These are phyloP conservation scores for Dimocarpus longan DNA, from an alignment of 345 rosid genomes.

Conservation along the genomic window DNA sequence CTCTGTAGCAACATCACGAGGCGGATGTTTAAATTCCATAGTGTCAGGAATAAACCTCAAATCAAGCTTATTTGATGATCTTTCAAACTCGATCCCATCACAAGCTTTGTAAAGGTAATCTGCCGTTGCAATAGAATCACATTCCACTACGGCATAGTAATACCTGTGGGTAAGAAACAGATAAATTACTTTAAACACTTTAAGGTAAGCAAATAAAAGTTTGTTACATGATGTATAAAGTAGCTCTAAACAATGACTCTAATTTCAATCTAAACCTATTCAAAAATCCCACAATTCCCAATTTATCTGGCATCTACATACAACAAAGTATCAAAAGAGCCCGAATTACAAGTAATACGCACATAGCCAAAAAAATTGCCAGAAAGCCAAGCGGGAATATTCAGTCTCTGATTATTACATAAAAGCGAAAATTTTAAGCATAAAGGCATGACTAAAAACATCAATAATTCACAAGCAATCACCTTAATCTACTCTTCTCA, in stretches of 20 bases:
- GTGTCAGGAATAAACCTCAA: constrained; percentile 91
- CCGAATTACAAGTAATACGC: background rate
- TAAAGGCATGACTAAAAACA: background rate
- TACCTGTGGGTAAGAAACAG: constrained; percentile 49
- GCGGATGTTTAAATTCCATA: constrained; percentile 86
- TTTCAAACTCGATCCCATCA: constrained; percentile 89
- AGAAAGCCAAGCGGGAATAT: background rate
- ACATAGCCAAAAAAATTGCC: background rate
- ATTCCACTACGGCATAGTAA: constrained; percentile 82
- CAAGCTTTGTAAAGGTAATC: constrained; percentile 78
- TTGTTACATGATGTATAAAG: background rate
- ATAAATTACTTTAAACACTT: background rate
- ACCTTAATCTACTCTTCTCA: constrained; percentile 85
- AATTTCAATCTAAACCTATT: background rate
- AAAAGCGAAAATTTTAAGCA: background rate
- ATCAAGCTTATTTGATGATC: constrained; percentile 91
- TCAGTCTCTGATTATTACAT: background rate
- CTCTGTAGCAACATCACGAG: constrained; percentile 86
- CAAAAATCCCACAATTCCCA: background rate
- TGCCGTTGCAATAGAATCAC: constrained; percentile 82
- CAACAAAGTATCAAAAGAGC: background rate
- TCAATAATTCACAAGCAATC: constrained; percentile 20
- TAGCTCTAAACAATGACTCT: background rate
- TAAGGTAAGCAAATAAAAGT: background rate
- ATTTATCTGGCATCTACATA: background rate